Conservation (phyloP, 225 moss, liverwort and hornwort genomes). For the Lunularia cruciata region DNA sequence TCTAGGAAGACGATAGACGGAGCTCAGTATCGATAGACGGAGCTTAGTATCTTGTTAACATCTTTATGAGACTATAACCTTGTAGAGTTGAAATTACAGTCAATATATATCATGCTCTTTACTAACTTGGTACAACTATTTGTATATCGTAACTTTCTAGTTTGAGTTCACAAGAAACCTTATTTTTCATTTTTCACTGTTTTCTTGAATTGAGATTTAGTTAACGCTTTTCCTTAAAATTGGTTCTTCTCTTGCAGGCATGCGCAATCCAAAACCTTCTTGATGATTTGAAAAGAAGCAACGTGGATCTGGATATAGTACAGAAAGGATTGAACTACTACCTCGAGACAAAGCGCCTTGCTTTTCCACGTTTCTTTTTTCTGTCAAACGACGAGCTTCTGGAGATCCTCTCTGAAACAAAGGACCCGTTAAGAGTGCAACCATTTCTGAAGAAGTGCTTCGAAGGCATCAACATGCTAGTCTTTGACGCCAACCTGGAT, state of each 20-base stretch:
- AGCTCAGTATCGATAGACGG: too few species aligned
- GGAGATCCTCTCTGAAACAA: conserved; percentile 83
- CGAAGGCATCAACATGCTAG: conserved; percentile 73
- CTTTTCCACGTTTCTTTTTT: conserved; percentile 87
- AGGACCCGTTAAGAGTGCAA: conserved; percentile 79
- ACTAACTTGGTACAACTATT: too few species aligned
- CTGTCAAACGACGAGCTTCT: conserved; percentile 83
- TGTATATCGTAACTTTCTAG: background rate
- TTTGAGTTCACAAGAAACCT: background rate
- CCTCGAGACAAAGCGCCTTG: conserved; percentile 84
- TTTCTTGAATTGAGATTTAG: background rate
- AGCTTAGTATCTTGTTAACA: too few species aligned
- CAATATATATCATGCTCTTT: too few species aligned
- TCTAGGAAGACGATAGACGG: too few species aligned
- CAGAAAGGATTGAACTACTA: conserved; percentile 88
- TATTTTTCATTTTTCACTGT: background rate
- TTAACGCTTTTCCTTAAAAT: background rate
- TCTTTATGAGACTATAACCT: too few species aligned
- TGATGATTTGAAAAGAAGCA: conserved; percentile 50
- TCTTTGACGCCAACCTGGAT: conserved; percentile 69
- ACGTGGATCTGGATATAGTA: conserved; percentile 73
- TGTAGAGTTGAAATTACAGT: too few species aligned
- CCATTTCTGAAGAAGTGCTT: conserved; percentile 88
- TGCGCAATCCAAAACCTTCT: conserved; percentile 39
- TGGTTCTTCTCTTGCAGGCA: conserved; percentile 41